Percentiles rank a stretch among this genome's conserved stretches.
These are phyloP conservation scores for Aspergillus flavus DNA, from an alignment of 2,329 filamentous ascomycete genomes.

Conservation along the genomic window DNA sequence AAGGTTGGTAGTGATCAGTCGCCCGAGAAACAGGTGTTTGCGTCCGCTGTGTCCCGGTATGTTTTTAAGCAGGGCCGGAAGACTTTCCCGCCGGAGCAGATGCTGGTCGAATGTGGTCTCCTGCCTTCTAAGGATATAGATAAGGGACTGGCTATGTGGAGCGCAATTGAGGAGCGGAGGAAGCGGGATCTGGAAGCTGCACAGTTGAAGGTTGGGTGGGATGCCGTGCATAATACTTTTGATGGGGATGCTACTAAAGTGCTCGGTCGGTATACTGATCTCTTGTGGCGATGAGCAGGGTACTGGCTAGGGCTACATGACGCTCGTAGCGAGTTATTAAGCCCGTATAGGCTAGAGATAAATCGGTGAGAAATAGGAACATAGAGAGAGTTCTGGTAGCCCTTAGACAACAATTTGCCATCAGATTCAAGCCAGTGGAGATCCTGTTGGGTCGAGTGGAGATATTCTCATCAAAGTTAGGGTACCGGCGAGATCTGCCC, in stretches of 20 bases:
- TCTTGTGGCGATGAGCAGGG: constrained; percentile 1
- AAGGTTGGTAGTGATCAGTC: constrained; percentile 3
- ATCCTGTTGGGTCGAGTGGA: background rate
- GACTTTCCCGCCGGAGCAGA: constrained; percentile 71
- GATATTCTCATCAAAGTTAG: background rate
- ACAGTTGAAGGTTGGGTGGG: constrained; percentile 8
- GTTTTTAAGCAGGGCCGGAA: constrained; percentile 74
- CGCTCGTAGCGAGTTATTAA: background rate
- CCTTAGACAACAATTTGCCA: background rate
- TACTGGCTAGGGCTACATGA: background rate
- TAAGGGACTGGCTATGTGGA: background rate
- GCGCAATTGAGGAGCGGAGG: constrained; percentile 5
- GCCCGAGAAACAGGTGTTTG: constrained; percentile 61
- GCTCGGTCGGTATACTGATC: constrained; percentile 4
- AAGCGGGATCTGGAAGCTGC: constrained; percentile 8
- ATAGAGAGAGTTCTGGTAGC: background rate
- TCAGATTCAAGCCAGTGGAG: background rate
- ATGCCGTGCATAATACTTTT: constrained; percentile 12
- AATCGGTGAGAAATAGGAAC: background rate
- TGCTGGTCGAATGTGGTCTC: constrained; percentile 5
- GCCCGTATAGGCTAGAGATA: background rate
- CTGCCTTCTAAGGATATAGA: background rate
- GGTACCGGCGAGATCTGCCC: background rate
- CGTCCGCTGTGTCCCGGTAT: constrained; percentile 71
- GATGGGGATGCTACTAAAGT: constrained; percentile 8